Evolutionary conservation across 2,329 filamentous ascomycete genomes (phyloP), one percentile per base, ranked within the genome.

Genomic region (Trichoderma asperellum): DNA sequence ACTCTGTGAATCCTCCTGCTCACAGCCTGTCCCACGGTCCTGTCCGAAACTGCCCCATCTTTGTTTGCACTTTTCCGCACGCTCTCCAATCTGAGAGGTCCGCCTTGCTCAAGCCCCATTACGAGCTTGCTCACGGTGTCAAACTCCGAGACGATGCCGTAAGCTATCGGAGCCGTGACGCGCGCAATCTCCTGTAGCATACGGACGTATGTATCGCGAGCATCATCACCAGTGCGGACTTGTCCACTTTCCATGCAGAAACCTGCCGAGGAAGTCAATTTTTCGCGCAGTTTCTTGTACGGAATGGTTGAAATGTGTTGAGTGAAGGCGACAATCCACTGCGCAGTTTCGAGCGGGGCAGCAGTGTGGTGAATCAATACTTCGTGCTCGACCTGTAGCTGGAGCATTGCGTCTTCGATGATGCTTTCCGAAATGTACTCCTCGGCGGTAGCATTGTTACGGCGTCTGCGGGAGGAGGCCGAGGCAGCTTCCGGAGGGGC

Each of bases 241-340:
- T 95, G 92, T 0, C 92, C 92, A 0, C 84, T 83, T 65, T 93
- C 91, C 90, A 94, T 94, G 79, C 92, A 94, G 77, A 95, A 95
- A 0, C 86, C 84, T 1, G 88, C 88, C 14, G 85, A 82, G 1
- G 85, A 83, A 66, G 82, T 82, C 60, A 80, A 77, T 40, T 79
- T 78, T 68, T 88, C 86, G 27, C 80, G 79, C 73, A 85, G 83
- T 63, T 82, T 86, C 72, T 88, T 87, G 78, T 94, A 94, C 0
- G 91, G 92, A 27, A 91, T 88, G 1, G 89, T 92, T 8, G 91
- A 91, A 60, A 95, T 89, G 76, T 95, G 90, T 75, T 94, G 90
- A 0, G 92, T 95, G 74, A 94, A 93, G 40, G 86, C 83, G 35
- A 85, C 82, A 35, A 94, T 88, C 90, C 91, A 93, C 73, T 90